Evolutionary conservation across 352 stramenopile genomes (phyloP).

Genomic region (Phytophthora chlamydospora): DNA sequence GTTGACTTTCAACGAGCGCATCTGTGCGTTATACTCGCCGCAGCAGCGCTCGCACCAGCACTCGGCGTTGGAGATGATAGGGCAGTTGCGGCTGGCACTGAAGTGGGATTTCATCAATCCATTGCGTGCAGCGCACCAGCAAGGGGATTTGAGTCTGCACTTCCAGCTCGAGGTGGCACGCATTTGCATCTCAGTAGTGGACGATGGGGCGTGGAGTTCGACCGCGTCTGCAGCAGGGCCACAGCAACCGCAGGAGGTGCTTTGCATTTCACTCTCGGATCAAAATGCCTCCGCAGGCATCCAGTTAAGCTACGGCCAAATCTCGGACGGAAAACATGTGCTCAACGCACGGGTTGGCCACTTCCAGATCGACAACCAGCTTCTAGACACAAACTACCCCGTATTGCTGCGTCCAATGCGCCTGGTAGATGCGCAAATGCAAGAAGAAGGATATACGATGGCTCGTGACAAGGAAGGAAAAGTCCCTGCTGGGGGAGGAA

Average conservation of each 20-base stretch:
- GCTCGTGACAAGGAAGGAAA: constrained; percentile 29
- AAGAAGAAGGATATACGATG: constrained; percentile 57
- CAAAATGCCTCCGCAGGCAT: constrained; percentile 73
- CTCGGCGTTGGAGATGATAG: constrained; percentile 67
- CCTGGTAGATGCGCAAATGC: constrained; percentile 66
- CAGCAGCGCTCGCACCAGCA: constrained; percentile 36
- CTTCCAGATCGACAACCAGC: constrained; percentile 87
- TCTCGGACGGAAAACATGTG: constrained; percentile 76
- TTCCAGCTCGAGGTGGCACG: constrained; percentile 77
- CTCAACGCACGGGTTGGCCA: constrained; percentile 79
- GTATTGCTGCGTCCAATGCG: constrained; percentile 78
- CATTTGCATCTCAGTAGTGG: constrained; percentile 78
- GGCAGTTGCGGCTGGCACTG: constrained; percentile 71
- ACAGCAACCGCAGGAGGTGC: constrained; percentile 64
- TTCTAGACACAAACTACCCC: constrained; percentile 85
- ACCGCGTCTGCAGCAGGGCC: constrained; percentile 23
- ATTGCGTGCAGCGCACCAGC: constrained; percentile 39
- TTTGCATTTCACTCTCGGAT: constrained; percentile 78
- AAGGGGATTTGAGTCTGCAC: constrained; percentile 64
- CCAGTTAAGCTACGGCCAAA: constrained; percentile 75
- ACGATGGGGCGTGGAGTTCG: constrained; percentile 58
- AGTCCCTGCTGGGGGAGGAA: constrained; percentile 7
- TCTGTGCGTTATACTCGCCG: constrained; percentile 72
- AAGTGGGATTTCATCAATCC: constrained; percentile 84
- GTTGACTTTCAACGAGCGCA: constrained; percentile 62